Percentiles rank a stretch among this genome's conserved stretches.
These are phyloP conservation scores for Protomyces arabidopsidicola DNA, from an alignment of 1,139 yeast species.

Conservation along the genomic window DNA sequence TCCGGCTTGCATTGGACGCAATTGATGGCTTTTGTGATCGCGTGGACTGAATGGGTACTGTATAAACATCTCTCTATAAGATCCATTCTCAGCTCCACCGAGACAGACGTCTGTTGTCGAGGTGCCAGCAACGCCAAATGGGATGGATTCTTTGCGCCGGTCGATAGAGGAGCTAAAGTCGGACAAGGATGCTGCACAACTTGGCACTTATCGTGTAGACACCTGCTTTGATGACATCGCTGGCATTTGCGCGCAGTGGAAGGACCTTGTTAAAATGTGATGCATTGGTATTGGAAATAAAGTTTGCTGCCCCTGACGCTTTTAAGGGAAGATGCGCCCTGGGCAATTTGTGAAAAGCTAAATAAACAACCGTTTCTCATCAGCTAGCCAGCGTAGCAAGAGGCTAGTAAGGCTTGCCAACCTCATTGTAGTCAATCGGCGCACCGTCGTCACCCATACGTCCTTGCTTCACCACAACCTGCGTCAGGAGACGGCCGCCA, in stretches of 20 bases:
- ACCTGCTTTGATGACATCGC: neutral
- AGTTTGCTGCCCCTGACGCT: neutral
- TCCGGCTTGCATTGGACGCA: conserved; percentile 38
- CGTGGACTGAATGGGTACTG: conserved; percentile 37
- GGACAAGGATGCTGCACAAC: conserved; percentile 4
- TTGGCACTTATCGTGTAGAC: neutral
- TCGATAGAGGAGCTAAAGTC: conserved; percentile 28
- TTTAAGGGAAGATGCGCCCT: neutral
- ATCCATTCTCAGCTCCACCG: conserved; percentile 31
- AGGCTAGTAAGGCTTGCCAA: neutral
- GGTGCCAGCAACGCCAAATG: conserved; percentile 31
- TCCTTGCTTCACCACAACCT: neutral
- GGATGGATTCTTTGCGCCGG: conserved; percentile 26
- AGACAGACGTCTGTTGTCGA: conserved; percentile 27
- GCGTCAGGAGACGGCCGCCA: conserved; percentile 5
- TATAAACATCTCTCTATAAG: conserved; percentile 37
- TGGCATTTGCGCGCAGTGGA: neutral
- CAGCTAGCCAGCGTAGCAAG: no score
- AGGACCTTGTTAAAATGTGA: neutral
- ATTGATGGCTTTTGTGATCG: conserved; percentile 34
- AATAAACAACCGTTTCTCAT: no score
- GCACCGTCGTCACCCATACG: neutral
- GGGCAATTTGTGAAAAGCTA: no score
- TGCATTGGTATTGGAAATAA: neutral
- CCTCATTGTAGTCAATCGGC: conserved; percentile 1